These are phyloP conservation scores for Zygoascus sp. DNA, from an alignment of 1,139 yeast genomes.

Conservation along the genomic window DNA sequence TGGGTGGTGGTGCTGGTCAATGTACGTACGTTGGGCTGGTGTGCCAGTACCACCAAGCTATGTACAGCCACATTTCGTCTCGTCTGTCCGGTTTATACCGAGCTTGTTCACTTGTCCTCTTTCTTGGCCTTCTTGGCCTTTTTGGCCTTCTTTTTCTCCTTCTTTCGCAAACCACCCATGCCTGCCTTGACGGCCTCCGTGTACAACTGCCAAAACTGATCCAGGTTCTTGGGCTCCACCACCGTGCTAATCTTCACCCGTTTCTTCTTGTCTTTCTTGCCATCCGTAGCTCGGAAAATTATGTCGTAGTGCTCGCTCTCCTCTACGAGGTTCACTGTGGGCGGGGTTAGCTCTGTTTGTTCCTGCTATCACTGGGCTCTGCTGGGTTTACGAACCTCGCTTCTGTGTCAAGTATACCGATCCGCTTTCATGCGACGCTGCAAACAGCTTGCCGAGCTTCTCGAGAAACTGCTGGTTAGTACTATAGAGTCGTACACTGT, in stretches of 20 bases:
- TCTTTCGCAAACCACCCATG: slow-evolving; percentile 55
- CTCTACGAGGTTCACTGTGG: slow-evolving; percentile 4
- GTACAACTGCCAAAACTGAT: slow-evolving; percentile 66
- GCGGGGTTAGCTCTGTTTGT: too few species aligned
- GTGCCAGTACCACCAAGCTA: too few species aligned
- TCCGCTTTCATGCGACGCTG: slow-evolving; percentile 40
- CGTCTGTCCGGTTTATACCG: too few species aligned
- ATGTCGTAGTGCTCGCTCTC: slow-evolving; percentile 18
- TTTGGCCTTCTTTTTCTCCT: slow-evolving; percentile 43
- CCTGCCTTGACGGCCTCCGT: slow-evolving; percentile 59
- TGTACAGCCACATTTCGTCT: too few species aligned
- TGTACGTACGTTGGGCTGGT: too few species aligned
- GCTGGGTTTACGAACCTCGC: slow-evolving; percentile 30
- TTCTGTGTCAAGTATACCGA: slow-evolving; percentile 31
- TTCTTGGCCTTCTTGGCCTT: slow-evolving; percentile 14
- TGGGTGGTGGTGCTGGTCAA: too few species aligned
- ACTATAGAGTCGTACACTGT: too few species aligned
- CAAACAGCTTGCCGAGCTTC: slow-evolving; percentile 29
- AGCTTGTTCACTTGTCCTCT: neutral
- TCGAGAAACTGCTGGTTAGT: slow-evolving; percentile 27
- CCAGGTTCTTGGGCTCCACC: slow-evolving; percentile 53
- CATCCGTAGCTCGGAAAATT: slow-evolving; percentile 48
- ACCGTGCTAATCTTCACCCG: slow-evolving; percentile 60
- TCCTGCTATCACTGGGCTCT: too few species aligned
- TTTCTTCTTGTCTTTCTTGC: slow-evolving; percentile 43